These are phyloP conservation scores for Rhynchospora tenuis DNA, from an alignment of 176 grass and related monocot species.

Conservation along the genomic window DNA sequence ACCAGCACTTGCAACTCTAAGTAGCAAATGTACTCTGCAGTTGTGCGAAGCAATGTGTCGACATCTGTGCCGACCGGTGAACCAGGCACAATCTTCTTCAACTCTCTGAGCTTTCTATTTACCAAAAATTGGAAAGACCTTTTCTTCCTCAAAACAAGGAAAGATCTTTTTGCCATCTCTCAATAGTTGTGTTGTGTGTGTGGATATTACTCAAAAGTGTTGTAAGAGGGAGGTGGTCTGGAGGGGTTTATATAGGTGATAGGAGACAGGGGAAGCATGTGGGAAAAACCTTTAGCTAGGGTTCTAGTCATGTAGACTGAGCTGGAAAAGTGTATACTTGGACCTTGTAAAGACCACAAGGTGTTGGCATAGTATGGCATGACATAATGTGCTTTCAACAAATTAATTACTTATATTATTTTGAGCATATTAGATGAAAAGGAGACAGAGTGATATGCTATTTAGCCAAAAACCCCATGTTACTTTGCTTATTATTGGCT, in stretches of 20 bases:
- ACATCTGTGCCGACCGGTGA: slow-evolving; percentile 18
- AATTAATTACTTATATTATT: neutral
- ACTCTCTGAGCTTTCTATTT: slow-evolving; percentile 47
- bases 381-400: slow-evolving; percentile 6
- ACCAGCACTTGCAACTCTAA: slow-evolving; percentile 52
- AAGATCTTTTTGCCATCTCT: slow-evolving; percentile 40
- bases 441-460: neutral
- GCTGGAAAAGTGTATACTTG: slow-evolving; percentile 36
- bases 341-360: slow-evolving; percentile 26
- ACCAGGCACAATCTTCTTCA: slow-evolving; percentile 64
- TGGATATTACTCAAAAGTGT: slow-evolving; percentile 20
- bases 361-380: slow-evolving; percentile 11
- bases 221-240: neutral
- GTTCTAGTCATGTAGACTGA: slow-evolving; percentile 43
- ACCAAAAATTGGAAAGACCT: slow-evolving; percentile 43
- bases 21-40: slow-evolving; percentile 58
- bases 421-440: neutral
- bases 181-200: neutral
- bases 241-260: slow-evolving; percentile 39
- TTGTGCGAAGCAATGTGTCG: slow-evolving; percentile 44
- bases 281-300: slow-evolving; percentile 30
- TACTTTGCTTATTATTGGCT: neutral
- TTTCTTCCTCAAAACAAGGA: slow-evolving; percentile 44
- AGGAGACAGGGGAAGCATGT: slow-evolving; percentile 24
- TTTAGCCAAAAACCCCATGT: neutral